Evolutionary conservation across 257 asterid genomes (phyloP).

Genomic region (Ophiorrhiza pumila): DNA sequence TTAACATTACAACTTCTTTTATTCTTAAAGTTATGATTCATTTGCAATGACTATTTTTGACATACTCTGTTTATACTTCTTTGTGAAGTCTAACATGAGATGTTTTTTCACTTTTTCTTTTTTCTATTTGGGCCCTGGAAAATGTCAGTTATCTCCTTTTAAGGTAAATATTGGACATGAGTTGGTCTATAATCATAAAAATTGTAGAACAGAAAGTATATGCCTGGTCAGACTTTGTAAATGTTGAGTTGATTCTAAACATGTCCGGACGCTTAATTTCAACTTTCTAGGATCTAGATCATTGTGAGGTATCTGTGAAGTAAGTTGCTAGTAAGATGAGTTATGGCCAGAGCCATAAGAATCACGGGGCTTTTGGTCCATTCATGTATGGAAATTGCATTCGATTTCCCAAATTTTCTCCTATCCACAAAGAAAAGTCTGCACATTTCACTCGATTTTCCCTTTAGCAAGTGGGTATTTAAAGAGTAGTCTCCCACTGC

Average conservation of each 20-base stretch:
- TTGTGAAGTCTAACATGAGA: not conserved
- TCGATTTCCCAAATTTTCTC: not conserved
- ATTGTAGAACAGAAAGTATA: not conserved
- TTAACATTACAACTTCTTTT: not conserved
- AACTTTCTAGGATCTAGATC: not conserved
- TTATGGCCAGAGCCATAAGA: not conserved
- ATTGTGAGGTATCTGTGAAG: not conserved
- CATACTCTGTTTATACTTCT: not conserved
- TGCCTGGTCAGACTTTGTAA: not conserved
- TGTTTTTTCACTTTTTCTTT: not conserved
- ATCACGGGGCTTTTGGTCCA: not conserved
- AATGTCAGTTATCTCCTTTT: not conserved
- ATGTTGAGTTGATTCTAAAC: not conserved
- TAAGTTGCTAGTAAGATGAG: not conserved
- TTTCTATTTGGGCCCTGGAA: not conserved
- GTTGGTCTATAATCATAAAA: not conserved
- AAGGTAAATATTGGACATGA: slow-evolving; percentile 3
- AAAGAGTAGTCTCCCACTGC: not conserved
- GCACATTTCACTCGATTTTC: not conserved
- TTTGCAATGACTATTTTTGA: not conserved
- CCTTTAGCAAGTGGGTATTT: not conserved
- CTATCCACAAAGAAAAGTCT: not conserved
- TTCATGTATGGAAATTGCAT: not conserved
- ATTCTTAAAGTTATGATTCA: not conserved
- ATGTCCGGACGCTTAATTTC: not conserved